Percentiles rank a stretch among this genome's conserved stretches.
phyloP scores from a whole-genome alignment of 768 basidiomycete genomes.

The Baorangia bicolor region DNA sequence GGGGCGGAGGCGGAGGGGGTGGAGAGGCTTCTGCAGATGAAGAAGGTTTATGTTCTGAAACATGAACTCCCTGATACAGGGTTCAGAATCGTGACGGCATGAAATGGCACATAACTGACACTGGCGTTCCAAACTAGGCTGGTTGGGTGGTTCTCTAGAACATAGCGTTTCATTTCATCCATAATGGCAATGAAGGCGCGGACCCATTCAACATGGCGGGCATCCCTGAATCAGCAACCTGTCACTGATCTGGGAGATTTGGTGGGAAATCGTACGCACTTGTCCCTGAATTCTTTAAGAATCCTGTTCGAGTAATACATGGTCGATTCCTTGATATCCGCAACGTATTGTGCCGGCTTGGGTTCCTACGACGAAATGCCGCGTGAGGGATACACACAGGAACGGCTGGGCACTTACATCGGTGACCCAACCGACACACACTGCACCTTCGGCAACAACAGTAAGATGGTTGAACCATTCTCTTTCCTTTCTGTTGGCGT shows the following conservation, averaged over 20 bases:
- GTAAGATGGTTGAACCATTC: slow-evolving; percentile 83
- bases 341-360: slow-evolving; percentile 79
- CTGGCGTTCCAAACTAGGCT: slow-evolving; percentile 88
- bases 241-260: background rate
- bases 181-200: slow-evolving; percentile 65
- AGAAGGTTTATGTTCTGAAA: slow-evolving; percentile 51
- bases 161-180: slow-evolving; percentile 79
- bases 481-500: slow-evolving; percentile 72
- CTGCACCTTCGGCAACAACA: slow-evolving; percentile 77
- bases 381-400: background rate
- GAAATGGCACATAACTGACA: slow-evolving; percentile 39
- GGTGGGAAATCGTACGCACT: slow-evolving; percentile 49
- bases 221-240: slow-evolving; percentile 55
- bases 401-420: slow-evolving; percentile 49
- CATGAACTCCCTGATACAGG: slow-evolving; percentile 50
- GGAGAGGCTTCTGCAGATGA: slow-evolving; percentile 27
- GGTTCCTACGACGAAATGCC: slow-evolving; percentile 43
- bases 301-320: slow-evolving; percentile 89
- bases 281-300: slow-evolving; percentile 90
- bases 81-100: background rate
- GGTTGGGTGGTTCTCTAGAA: slow-evolving; percentile 81
- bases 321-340: slow-evolving; percentile 80
- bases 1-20: slow-evolving; percentile 45
- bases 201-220: slow-evolving; percentile 88
- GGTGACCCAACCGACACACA: slow-evolving; percentile 85